Evolutionary conservation across 23 red algal species (phyloP), one percentile per base, ranked within the genome.

Genomic region (Gracilaria caudata): DNA sequence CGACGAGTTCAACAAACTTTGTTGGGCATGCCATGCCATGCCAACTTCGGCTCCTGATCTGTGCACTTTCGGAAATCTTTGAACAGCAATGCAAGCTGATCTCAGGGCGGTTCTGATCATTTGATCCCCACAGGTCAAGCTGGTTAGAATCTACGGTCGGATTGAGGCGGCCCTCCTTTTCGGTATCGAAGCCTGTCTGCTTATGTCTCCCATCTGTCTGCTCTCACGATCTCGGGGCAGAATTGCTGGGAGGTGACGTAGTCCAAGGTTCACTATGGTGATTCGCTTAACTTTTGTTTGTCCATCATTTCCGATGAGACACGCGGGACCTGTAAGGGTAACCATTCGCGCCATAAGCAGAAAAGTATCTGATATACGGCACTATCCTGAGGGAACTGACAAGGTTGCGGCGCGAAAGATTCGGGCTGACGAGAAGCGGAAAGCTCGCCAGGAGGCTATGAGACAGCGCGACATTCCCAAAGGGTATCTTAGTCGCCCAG

Each of bases 321-420:
- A 40, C 37, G 25, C 33, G 8, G 49, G 70, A 75, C 37, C 70
- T 46, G 39, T 49, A 40, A 38, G 38, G 26, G 23, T 7, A 4
- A 75, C 38, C 1, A 40, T 75, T 3, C 70, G 70, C 8, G 77
- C 77, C 5, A 80, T 80, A 51, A 60, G 51, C 51, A 57, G 21
- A 26, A 57, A 25, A 24, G 51, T 80, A 25, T 80, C 77, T 28
- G 77, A 80, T 80, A 80, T 80, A 26, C 51, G 56, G 20, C 77
- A 80, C 21, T 80, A 80, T 58, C 77, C 77, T 0, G 77, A 54
- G 25, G 51, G 77, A 80, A 80, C 77, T 30, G 85, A 89, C 72
- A 89, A 89, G 45, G 54, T 55, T 19, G 51, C 24, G 36, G 73
- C 71, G 4, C 34, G 55, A 26, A 61, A 61, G 40, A 64, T 78